Evolutionary conservation across 345 rosid genomes (phyloP), one percentile per base, ranked within the genome.

Genomic region (Dimocarpus longan): DNA sequence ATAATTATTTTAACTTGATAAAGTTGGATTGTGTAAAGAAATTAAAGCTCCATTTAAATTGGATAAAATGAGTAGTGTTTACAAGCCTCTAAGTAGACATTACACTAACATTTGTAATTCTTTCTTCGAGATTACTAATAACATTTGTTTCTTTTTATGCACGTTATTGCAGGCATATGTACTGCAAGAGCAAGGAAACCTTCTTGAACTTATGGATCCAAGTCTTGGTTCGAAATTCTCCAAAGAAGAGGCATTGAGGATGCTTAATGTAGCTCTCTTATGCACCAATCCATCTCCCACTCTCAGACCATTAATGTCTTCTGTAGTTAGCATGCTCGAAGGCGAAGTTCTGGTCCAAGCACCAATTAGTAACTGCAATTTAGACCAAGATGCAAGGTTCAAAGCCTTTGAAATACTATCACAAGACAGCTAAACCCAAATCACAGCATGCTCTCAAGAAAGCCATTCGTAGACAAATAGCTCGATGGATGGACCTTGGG

Each of bases 201-300:
- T 95, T 24, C 86, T 93, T 0, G 97, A 95, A 70, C 95, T 95
- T 0, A 97, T 95, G 70, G 99, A 95, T 83, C 90, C 88, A 5
- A 75, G 56, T 74, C 96, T 95, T 0, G 94, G 94, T 77, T 32
- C 28, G 43, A 50, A 79, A 24, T 92, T 84, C 78, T 76, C 92
- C 3, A 84, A 86, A 84, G 71, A 83, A 60, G 97, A 93, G 83
- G 98, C 94, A 59, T 76, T 80, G 91, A 82, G 85, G 74, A 83
- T 95, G 89, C 88, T 95, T 56, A 87, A 87, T 87, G 39, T 95
- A 59, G 95, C 91, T 73, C 85, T 95, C 6, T 83, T 92, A 71
- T 95, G 99, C 91, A 92, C 99, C 66, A 95, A 92, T 69, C 90
- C 92, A 21, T 95, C 99, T 76, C 98, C 99, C 3, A 91, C 98